Base-by-base conservation (phyloP, 2,329 filamentous ascomycete species). In the Eurotiales sp. region DNA sequence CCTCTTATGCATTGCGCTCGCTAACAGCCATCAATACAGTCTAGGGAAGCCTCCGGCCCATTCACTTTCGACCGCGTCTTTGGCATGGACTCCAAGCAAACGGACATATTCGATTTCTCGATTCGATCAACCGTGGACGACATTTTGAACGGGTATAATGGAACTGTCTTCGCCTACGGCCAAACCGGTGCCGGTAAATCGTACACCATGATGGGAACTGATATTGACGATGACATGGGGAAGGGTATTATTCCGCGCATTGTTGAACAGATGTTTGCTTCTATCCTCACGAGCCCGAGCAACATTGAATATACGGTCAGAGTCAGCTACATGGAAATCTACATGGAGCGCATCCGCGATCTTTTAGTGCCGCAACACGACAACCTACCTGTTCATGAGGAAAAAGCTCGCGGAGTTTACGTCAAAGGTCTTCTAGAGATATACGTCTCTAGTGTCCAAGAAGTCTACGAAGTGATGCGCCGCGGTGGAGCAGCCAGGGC, bases 301-400 rank as follows among this genome's bases (percentile, higher is more conserved):
- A 95, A 89, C 60, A 96, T 97, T 69, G 93, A 97, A 73, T 97
- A 97, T 72, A 97, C 91, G n/a, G 92, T 99, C 48, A 85, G 91
- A 51, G 92, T 97, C 66, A 96, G 90, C 72, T 97, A 97, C 73
- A 96, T 99, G 91, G 93, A 99, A 73, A 97, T 99, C 58, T 99
- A 99, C 77, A 99, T 97, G 93, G 93, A 99, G 76, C 85, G 88
- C 61, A 97, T 99, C 69, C 84, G 92, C 64, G 93, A 99, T 83
- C 74, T 99, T 64, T 77, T 99, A 57, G 85, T 87, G 21, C 93
- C 93, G 10, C 87, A 91, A 55, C 96, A 97, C 72, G 92, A 96
- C 75, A 97, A 97, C 66, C 77, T 99, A 47, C 91, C 92, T 0
- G 86, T 97, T n/a, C 93, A 97, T 73, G 93, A 99, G 66, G 93